Base-by-base conservation (phyloP, 768 basidiomycete species). In the Phanerochaete sordida region DNA sequence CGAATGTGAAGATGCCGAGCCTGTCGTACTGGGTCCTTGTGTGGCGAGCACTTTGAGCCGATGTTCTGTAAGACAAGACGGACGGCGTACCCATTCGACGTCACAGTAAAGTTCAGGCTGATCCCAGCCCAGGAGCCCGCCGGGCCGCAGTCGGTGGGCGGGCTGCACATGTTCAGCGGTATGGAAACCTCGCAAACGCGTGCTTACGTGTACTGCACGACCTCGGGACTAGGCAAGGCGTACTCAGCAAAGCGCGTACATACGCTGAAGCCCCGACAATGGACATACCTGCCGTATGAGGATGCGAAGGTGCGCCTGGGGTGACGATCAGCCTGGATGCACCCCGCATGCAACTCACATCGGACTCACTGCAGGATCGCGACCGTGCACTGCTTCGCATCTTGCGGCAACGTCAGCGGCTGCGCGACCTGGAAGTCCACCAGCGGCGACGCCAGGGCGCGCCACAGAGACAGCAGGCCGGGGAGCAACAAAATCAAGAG, bases 101-200 rank as follows among this genome's bases (percentile, higher is more conserved):
- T 87, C 16, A 87, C 87, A 0, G 90, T 91, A 64, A 90, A 85
- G 68, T 91, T 90, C 35, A 91, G 74, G 8, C 84, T 87, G 33
- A 92, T 77, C 0, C 83, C 88, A 8, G 87, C 82, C 90, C 90
- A 91, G 5, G 85, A 82, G 1, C 90, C 88, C 26, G 79, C 74
- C 1, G 76, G 68, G 15, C 90, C 90, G 69, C 90, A 91, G 65
- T 85, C 81, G 9, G 81, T 81, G 0, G 90, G 88, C 19, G 90
- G 90, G 24, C 88, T 90, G 59, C 12, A 54, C 46, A 2, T 3
- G n/a, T 33, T 12, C 27, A 69, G 81, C 56, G 8, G 4, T 9
- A 45, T 31, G 8, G 2, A 5, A 33, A 7, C 28, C 11, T 7
- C 11, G 5, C 3, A 30, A 5, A 54, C 16, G 7, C 26, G 16